phyloP scores from a whole-genome alignment of 2,329 filamentous ascomycete species.

The Pseudohalonectria lignicola region DNA sequence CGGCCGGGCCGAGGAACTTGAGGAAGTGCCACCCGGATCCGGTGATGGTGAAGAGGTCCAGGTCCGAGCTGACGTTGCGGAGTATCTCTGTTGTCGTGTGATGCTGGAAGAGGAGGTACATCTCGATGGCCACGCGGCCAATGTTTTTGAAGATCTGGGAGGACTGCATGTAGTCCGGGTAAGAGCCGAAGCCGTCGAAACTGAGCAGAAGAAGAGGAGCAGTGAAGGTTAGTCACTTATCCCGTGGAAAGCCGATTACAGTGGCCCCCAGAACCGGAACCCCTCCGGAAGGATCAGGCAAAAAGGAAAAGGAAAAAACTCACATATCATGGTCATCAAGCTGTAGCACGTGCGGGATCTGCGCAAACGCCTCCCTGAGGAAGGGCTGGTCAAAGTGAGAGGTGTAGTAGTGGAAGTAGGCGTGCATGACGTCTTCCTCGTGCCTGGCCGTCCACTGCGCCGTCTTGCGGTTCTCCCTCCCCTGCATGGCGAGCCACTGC shows the following conservation, averaged over 20 bases:
- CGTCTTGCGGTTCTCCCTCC: conserved; percentile 85
- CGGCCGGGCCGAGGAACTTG: conserved; percentile 86
- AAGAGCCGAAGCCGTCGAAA: conserved; percentile 94
- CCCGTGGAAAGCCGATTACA: not conserved
- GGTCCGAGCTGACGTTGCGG: conserved; percentile 76
- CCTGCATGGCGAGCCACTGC: conserved; percentile 89
- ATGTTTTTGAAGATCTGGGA: conserved; percentile 98
- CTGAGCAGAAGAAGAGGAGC: conserved; percentile 28
- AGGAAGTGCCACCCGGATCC: conserved; percentile 98
- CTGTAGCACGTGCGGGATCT: conserved; percentile 88
- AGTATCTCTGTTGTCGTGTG: conserved; percentile 93
- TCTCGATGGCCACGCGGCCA: conserved; percentile 86
- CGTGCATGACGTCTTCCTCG: conserved; percentile 89
- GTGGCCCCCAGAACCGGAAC: not conserved
- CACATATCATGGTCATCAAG: conserved; percentile 98
- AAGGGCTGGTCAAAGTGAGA: conserved; percentile 97
- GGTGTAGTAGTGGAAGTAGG: conserved; percentile 98
- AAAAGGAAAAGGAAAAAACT: conserved; percentile 27
- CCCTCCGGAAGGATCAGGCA: not conserved
- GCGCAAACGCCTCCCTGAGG: conserved; percentile 87
- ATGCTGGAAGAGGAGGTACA: conserved; percentile 97
- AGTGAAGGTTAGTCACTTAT: conserved; percentile 8
- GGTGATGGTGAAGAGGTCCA: conserved; percentile 91
- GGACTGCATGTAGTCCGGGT: conserved; percentile 96
- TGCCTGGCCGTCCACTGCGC: conserved; percentile 87